Conservation (phyloP, 768 basidiomycete species). For the Tricholoma bakamatsutake region DNA sequence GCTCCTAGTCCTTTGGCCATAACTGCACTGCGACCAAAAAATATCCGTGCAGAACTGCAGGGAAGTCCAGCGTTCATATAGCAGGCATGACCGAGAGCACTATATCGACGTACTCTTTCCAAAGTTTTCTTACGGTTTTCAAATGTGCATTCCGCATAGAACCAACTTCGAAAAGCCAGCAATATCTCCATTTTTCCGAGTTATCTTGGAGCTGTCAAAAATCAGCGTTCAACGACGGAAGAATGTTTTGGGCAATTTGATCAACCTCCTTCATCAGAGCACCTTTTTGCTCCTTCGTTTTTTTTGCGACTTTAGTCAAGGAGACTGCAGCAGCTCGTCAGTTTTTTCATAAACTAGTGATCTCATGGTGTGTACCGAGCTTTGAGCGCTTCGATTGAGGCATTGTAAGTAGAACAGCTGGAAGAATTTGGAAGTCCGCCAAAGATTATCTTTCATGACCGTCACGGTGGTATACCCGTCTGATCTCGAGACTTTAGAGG, state of each 20-base stretch:
- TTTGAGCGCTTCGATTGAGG: constrained; percentile 87
- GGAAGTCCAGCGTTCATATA: not conserved
- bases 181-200: constrained; percentile 88
- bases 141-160: constrained; percentile 93
- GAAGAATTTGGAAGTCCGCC: constrained; percentile 44
- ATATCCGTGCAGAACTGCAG: constrained; percentile 78
- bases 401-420: constrained; percentile 44
- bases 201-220: constrained; percentile 65
- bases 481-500: constrained; percentile 63
- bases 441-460: constrained; percentile 31
- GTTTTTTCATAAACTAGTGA: constrained; percentile 4
- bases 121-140: constrained; percentile 87
- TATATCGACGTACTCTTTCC: constrained; percentile 72
- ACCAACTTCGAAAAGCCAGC: constrained; percentile 94
- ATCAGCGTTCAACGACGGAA: constrained; percentile 2
- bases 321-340: constrained; percentile 51
- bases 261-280: constrained; percentile 74
- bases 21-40: constrained; percentile 80
- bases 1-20: constrained; percentile 96
- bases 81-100: not conserved
- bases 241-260: constrained; percentile 4
- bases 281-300: constrained; percentile 88
- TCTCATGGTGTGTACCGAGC: constrained; percentile 52
- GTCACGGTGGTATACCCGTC: constrained; percentile 35
- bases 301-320: constrained; percentile 90